These are phyloP conservation scores for Fusarium nurragi DNA, from an alignment of 2,329 filamentous ascomycete genomes.

Conservation along the genomic window DNA sequence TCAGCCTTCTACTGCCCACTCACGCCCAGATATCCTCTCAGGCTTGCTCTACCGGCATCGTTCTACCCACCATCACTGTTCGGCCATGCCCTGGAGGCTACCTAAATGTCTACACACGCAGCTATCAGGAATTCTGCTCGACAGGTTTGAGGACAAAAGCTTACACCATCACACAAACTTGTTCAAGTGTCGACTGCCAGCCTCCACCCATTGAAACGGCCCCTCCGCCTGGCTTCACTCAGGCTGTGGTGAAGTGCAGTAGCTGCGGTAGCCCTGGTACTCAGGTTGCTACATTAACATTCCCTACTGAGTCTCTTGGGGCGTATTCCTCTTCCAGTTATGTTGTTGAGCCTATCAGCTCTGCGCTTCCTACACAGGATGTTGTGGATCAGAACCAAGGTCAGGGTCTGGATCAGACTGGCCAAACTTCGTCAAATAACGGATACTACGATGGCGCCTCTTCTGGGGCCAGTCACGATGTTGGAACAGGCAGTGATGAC, in stretches of 20 bases:
- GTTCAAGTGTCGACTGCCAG: slow-evolving; percentile 3
- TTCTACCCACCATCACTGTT: not conserved
- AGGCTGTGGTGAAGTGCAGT: slow-evolving; percentile 9
- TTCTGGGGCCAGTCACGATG: no score
- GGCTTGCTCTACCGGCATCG: not conserved
- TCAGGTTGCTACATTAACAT: slow-evolving; percentile 6
- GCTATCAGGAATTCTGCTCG: not conserved
- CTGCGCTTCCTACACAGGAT: not conserved
- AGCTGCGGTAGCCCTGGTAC: not conserved
- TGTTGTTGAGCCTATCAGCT: not conserved
- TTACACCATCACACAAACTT: slow-evolving; percentile 7
- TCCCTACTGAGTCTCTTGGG: not conserved
- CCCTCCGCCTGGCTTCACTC: slow-evolving; percentile 8
- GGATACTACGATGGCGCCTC: not conserved
- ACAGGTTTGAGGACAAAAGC: not conserved
- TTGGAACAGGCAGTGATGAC: not conserved
- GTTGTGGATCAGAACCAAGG: not conserved
- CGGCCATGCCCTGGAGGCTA: not conserved
- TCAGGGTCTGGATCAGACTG: not conserved
- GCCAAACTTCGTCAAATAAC: not conserved
- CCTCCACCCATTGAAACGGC: slow-evolving; percentile 1
- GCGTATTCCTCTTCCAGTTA: slow-evolving; percentile 21
- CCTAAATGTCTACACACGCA: not conserved
- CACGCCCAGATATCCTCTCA: slow-evolving; percentile 1
- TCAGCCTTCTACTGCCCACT: not conserved